These are phyloP conservation scores for Inosperma sp. DNA, from an alignment of 768 basidiomycete genomes.

Conservation along the genomic window DNA sequence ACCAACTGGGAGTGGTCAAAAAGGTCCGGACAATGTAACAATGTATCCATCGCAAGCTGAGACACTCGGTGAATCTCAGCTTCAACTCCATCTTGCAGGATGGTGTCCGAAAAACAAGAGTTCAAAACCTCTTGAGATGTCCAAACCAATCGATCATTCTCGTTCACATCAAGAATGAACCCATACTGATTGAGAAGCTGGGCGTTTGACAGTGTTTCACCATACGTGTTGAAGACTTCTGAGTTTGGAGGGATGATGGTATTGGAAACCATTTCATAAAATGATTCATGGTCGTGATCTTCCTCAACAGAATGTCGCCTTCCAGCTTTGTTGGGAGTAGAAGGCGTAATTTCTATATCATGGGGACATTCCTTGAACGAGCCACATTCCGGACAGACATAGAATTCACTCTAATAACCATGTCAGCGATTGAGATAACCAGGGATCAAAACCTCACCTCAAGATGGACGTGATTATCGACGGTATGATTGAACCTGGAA, in stretches of 20 bases:
- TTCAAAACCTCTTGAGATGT: conserved; percentile 15
- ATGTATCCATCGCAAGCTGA: background rate
- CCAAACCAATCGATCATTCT: conserved; percentile 54
- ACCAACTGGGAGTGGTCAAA: conserved; percentile 17
- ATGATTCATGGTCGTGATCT: conserved; percentile 29
- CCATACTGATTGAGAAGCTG: conserved; percentile 67
- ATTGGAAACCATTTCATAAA: conserved; percentile 68
- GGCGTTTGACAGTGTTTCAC: conserved; percentile 59
- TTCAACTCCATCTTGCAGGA: background rate
- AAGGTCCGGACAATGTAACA: background rate
- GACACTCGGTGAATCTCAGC: background rate
- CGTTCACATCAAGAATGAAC: conserved; percentile 70
- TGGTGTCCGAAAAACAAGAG: background rate
- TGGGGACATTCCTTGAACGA: conserved; percentile 65
- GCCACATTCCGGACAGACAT: conserved; percentile 72
- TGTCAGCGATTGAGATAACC: background rate
- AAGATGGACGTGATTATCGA: conserved; percentile 67
- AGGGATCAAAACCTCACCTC: conserved; percentile 44
- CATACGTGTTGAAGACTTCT: conserved; percentile 78
- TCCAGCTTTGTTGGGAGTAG: background rate
- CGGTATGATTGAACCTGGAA: conserved; percentile 66
- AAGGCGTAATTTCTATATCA: conserved; percentile 36
- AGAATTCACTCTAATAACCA: conserved; percentile 56
- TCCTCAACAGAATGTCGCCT: conserved; percentile 18
- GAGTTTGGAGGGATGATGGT: conserved; percentile 41